phyloP scores from a whole-genome alignment of 306 rosid genomes.

The Cucurbita ficifolia region DNA sequence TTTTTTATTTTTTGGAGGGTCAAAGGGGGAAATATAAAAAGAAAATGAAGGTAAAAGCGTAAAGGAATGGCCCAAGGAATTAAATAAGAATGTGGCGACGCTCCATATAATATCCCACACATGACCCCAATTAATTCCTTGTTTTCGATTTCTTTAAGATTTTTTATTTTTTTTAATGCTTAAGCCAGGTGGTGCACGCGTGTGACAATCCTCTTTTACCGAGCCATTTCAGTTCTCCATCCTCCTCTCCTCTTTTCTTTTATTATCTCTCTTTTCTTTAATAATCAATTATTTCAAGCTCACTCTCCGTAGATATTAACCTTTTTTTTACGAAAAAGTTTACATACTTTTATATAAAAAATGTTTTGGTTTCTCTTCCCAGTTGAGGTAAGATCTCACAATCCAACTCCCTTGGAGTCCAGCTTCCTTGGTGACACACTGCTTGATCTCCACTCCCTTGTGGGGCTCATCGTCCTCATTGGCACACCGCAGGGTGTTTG shows the following conservation, averaged over 20 bases:
- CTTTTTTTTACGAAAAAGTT: too few relatives aligned
- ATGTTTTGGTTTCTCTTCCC: too few relatives aligned
- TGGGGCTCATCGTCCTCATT: too few relatives aligned
- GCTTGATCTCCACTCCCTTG: too few relatives aligned
- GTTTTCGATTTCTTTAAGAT: not conserved
- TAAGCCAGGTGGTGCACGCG: not conserved
- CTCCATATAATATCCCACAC: not conserved
- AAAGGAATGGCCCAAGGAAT: not conserved
- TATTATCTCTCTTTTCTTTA: too few relatives aligned
- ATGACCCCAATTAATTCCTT: slow-evolving; percentile 2
- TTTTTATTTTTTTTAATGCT: not conserved
- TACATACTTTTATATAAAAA: too few relatives aligned
- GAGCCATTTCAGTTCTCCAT: not conserved
- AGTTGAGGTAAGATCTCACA: too few relatives aligned
- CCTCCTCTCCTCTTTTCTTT: not conserved
- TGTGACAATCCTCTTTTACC: not conserved
- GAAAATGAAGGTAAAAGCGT: not conserved
- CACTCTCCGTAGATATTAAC: too few relatives aligned
- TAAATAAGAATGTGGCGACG: not conserved
- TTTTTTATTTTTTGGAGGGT: not conserved
- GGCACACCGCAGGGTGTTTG: too few relatives aligned
- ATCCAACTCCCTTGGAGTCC: too few relatives aligned
- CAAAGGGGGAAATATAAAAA: not conserved
- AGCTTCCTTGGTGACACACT: too few relatives aligned
- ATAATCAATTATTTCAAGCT: too few relatives aligned